These are phyloP conservation scores for Acer yangbiense DNA, from an alignment of 345 rosid genomes.

Conservation along the genomic window DNA sequence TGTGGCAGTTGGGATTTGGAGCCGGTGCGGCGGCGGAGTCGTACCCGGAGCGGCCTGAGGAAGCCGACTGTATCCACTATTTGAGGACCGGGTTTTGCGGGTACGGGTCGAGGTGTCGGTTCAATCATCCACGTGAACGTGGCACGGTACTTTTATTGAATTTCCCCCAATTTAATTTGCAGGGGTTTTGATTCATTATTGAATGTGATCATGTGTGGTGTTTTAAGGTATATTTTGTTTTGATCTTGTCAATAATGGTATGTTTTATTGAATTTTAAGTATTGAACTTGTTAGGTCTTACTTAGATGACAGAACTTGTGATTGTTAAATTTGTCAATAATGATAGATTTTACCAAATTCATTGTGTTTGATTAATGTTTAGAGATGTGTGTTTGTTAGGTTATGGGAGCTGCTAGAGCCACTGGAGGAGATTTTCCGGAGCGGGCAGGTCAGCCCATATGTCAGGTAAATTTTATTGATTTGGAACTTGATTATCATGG, in stretches of 20 bases:
- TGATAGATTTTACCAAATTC: too few relatives aligned
- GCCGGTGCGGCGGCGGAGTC: constrained; percentile 49
- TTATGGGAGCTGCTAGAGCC: constrained; percentile 53
- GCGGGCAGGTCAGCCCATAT: constrained; percentile 71
- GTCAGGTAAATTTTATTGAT: constrained; percentile 60
- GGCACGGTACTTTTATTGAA: constrained; percentile 48
- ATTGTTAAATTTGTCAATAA: background rate
- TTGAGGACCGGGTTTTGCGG: constrained; percentile 83
- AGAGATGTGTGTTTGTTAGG: constrained; percentile 42
- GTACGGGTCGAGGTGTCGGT: constrained; percentile 87
- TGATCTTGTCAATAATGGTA: constrained; percentile 17
- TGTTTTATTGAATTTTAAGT: background rate
- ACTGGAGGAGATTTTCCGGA: constrained; percentile 72
- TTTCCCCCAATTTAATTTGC: constrained; percentile 18
- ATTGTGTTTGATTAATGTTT: constrained; percentile 20
- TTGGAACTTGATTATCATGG: constrained; percentile 1
- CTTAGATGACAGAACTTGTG: background rate
- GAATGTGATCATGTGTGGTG: constrained; percentile 9
- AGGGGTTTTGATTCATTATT: constrained; percentile 33
- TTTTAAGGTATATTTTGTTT: constrained; percentile 15
- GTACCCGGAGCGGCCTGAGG: constrained; percentile 81
- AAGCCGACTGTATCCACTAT: constrained; percentile 77
- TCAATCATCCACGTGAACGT: constrained; percentile 91
- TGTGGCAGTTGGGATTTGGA: constrained; percentile 67
- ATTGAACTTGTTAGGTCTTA: background rate